Evolutionary conservation across 345 rosid species (phyloP), one percentile per base, ranked within the genome.

Genomic region (Ailanthus altissimus): DNA sequence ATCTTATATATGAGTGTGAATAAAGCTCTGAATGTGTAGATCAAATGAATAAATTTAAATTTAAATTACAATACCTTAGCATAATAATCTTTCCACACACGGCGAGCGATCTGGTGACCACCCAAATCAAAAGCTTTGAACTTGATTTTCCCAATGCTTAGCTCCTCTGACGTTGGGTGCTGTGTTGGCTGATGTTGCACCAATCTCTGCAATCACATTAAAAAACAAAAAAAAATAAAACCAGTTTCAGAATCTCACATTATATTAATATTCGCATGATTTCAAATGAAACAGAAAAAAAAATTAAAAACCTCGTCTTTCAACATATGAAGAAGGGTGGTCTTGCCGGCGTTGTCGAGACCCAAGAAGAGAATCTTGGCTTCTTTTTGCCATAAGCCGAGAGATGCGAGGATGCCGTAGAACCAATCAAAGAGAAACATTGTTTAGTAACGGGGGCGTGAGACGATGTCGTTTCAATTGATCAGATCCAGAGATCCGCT

Each of bases 261-360:
- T 51, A 78, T 21, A 40, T 9, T 14, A 32, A 32, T 32, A 74
- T 43, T 78, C 56, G 58, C 67, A 77, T 45, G 16, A 13, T n/a
- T 59, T 25, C 7, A 9, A 45, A 71, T 14, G 8, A 38, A 15
- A 64, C 23, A 3, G 8, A 1, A 3, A 60, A 26, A 1, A 26
- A 49, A 15, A 75, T 36, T 38, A n/a, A 12, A 13, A 26, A 92
- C 98, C 98, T 93, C 97, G 80, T 93, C 97, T 84, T 92, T 93
- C 79, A 93, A 82, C 98, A 94, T 92, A 86, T 94, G 97, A 81
- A 94, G 97, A 75, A 94, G 86, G n/a, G 97, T 94, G 54, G 98
- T 94, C 81, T 94, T 94, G 49, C 98, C 98, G 73, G 97, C 91
- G 87, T 94, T 92, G 80, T 94, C 98, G 20, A 94, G 98, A 5